phyloP scores from a whole-genome alignment of 441 rosid genomes.

The Arabidopsis hybrid region DNA sequence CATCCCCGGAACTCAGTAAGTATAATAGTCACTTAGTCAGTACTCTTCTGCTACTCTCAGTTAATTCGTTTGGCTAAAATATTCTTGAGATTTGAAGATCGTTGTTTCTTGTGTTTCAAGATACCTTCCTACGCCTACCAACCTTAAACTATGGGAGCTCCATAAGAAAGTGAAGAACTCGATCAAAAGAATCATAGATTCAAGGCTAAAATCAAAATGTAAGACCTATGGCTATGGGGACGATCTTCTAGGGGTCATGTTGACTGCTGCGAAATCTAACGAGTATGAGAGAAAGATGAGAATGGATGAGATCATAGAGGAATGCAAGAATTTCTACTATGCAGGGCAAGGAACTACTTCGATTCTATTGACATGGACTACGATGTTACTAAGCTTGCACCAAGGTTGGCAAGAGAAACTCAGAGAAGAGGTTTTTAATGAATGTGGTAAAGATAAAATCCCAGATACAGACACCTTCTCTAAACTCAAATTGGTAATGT shows the following conservation, averaged over 20 bases:
- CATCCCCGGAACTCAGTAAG: constrained; percentile 63
- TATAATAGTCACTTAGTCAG: background rate
- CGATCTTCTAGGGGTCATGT: constrained; percentile 59
- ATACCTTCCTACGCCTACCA: constrained; percentile 56
- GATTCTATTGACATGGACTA: constrained; percentile 58
- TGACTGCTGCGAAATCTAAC: constrained; percentile 38
- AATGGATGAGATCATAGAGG: constrained; percentile 63
- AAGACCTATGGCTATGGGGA: constrained; percentile 54
- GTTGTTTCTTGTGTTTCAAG: constrained; percentile 31
- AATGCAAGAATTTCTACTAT: constrained; percentile 63
- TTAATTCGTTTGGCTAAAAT: background rate
- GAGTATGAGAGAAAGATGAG: constrained; percentile 36
- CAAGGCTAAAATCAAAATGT: constrained; percentile 37
- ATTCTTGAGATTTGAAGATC: background rate
- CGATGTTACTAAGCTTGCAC: constrained; percentile 57
- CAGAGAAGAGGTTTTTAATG: constrained; percentile 52
- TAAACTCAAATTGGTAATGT: constrained; percentile 53
- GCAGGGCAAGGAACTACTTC: constrained; percentile 61
- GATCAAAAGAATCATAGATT: constrained; percentile 40
- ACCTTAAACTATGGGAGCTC: constrained; percentile 55
- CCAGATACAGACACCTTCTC: constrained; percentile 52
- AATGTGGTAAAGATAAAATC: constrained; percentile 44
- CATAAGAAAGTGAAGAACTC: constrained; percentile 48
- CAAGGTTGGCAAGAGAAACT: constrained; percentile 63
- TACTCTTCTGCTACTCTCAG: background rate